Base-by-base conservation (phyloP, 768 basidiomycete genomes). In the Coprinopsis marcescibilis region DNA sequence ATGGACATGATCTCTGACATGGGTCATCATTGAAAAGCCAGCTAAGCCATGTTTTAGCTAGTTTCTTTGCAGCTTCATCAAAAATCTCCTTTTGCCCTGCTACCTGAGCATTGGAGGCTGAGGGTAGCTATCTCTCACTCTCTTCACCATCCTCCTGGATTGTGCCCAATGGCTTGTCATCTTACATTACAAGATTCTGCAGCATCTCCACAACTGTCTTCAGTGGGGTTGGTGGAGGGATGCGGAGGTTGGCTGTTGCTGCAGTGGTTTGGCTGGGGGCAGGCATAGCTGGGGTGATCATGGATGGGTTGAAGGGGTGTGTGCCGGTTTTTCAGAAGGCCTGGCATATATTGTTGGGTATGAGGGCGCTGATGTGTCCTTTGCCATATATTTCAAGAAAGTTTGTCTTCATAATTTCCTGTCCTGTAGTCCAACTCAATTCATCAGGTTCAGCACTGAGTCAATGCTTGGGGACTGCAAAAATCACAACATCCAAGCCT, bases 401-500 rank as follows among this genome's bases (percentile, higher is more conserved):
- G 39, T 57, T 58, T 7, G 17, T 21, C 43, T 60, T 60, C 15
- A 14, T 21, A 2, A 60, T 43, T 5, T 48, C 36, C 3, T 30
- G 25, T 26, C 41, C 41, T 2, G 15, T 46, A 25, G 30, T 42
- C 11, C 43, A 19, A 15, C 43, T 10, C 27, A 33, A 51, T 21
- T 43, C 35, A 39, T 61, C 56, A 1, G 53, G 44, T 32, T 61
- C 58, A n/a, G 64, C 23, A 0, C 40, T 53, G 57, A 57, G 65
- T 13, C 10, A 34, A 1, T 23, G 25, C 44, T 71, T 72, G 10
- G 70, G 38, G 3, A 51, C 25, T 1, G 42, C 26, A 39, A 71
- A 70, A n/a, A 65, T 56, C 2, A 66, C 67, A 29, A 75, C 61
- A 51, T 75, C 71, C 19, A 72, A 64, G 0, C 67, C 69, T 49